phyloP scores from a whole-genome alignment of 1,284 basidiomycete species.

The Sphagnurus paluster region DNA sequence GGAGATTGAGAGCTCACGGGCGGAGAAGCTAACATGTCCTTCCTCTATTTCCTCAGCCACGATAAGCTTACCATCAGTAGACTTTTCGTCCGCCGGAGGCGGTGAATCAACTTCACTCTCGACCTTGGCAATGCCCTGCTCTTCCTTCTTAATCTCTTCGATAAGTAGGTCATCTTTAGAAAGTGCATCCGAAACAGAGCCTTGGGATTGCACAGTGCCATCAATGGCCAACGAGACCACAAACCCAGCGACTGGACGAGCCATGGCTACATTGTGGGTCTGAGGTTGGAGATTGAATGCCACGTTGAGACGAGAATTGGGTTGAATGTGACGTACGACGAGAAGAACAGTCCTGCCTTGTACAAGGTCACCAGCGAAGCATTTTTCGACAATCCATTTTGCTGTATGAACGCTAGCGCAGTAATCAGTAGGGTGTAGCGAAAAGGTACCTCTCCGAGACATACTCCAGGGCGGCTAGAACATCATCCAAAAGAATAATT shows the following conservation, averaged over 20 bases:
- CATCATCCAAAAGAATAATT: slow-evolving; percentile 67
- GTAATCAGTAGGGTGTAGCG: slow-evolving; percentile 17
- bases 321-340: slow-evolving; percentile 49
- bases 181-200: slow-evolving; percentile 45
- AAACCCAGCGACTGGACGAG: slow-evolving; percentile 62
- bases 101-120: slow-evolving; percentile 40
- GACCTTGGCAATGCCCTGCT: slow-evolving; percentile 38
- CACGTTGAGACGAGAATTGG: slow-evolving; percentile 9
- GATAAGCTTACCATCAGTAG: slow-evolving; percentile 47
- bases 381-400: slow-evolving; percentile 75
- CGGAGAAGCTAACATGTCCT: slow-evolving; percentile 54
- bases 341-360: slow-evolving; percentile 70
- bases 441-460: slow-evolving; percentile 11
- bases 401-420: slow-evolving; percentile 62
- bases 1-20: slow-evolving; percentile 18
- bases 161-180: slow-evolving; percentile 39
- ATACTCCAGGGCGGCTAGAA: slow-evolving; percentile 55
- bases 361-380: slow-evolving; percentile 70
- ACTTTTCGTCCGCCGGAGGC: slow-evolving; percentile 31
- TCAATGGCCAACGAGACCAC: slow-evolving; percentile 58
- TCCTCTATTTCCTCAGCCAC: slow-evolving; percentile 62
- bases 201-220: slow-evolving; percentile 50
- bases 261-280: slow-evolving; percentile 75
- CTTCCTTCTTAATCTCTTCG: slow-evolving; percentile 39
- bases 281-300: slow-evolving; percentile 26